Percentiles rank a stretch among this genome's conserved stretches.
phyloP scores from a whole-genome alignment of 805 yeast species.

The Starmerella geochares region DNA sequence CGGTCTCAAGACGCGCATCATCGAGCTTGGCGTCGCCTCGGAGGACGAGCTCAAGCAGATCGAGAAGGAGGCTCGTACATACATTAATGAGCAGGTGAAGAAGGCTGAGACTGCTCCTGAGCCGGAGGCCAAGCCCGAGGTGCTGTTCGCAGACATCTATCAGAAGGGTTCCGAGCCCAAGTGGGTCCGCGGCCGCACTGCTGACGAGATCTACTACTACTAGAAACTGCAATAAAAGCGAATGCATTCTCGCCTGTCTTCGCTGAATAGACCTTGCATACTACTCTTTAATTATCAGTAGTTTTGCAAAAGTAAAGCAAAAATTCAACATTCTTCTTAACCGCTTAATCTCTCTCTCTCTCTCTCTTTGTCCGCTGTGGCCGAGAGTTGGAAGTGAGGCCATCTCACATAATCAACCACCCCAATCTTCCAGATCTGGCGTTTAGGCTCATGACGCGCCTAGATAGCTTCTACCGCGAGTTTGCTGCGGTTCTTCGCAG shows the following conservation, averaged over 20 bases:
- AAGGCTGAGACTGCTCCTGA: conserved; percentile 89
- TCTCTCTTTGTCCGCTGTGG: too few species aligned
- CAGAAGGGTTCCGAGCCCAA: conserved; percentile 90
- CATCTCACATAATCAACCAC: conserved; percentile 4
- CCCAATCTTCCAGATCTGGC: background rate
- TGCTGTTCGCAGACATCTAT: conserved; percentile 92
- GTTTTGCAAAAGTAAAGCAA: background rate
- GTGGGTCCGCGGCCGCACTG: conserved; percentile 89
- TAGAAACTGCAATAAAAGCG: background rate
- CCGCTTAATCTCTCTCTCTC: too few species aligned
- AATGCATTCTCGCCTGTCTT: background rate
- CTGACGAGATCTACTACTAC: conserved; percentile 88
- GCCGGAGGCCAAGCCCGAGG: conserved; percentile 91
- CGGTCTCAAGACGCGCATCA: conserved; percentile 77
- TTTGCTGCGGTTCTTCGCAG: conserved; percentile 19
- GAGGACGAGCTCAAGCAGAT: conserved; percentile 90
- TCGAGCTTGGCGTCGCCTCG: conserved; percentile 75
- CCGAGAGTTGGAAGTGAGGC: too few species aligned
- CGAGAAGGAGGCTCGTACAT: conserved; percentile 93
- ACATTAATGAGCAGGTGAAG: conserved; percentile 88
- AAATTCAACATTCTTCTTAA: too few species aligned
- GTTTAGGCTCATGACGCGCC: conserved; percentile 8
- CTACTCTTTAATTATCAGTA: background rate
- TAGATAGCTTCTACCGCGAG: conserved; percentile 20
- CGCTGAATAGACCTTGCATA: conserved; percentile 1